Evolutionary conservation across 345 rosid species (phyloP), one percentile per base, ranked within the genome.

Genomic region (Cochlearia excelsa): DNA sequence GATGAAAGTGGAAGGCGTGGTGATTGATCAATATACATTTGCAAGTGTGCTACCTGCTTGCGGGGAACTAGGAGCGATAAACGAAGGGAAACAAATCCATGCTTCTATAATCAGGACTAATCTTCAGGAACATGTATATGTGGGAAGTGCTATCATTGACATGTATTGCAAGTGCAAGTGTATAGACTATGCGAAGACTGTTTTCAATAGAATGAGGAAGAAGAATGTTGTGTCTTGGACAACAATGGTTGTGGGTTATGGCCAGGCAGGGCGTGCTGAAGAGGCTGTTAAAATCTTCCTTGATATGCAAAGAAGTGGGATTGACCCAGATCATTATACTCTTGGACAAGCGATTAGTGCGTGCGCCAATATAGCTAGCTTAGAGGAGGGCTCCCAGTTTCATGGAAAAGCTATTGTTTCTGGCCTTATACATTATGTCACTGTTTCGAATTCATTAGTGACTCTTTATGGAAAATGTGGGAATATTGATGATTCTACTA

Each of bases 151-250:
- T 70, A 89, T 92, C 11, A 79, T 84, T 65, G 99, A 92, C 75
- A 89, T 92, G 97, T 89, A 92, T 38, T 86, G 95, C 74, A 88
- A 92, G 74, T 82, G 95, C 72, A 82, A 73, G 71, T 63, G 46
- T 66, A 65, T 83, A 70, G 49, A 59, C 37, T 78, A 75, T 52
- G 98, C 95, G 3, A 84, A 79, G 73, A 69, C 75, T 41, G 86
- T 88, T 68, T 88, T 86, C 51, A 63, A 64, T 69, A 67, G 75
- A 63, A 84, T 85, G 93, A 67, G 57, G 9, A 46, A 52, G 67
- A 92, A 81, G 79, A 92, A 88, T 69, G 91, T 88, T 58, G 86
- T 88, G 46, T 83, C 98, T 34, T 86, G 98, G 94, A 92, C 97
- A 57, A 91, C 97, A 53, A 80, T 92, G 93, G 75, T 86, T 26